Conservation (phyloP, 2,329 filamentous ascomycete species). For the Zymoseptoria ardabiliae region DNA sequence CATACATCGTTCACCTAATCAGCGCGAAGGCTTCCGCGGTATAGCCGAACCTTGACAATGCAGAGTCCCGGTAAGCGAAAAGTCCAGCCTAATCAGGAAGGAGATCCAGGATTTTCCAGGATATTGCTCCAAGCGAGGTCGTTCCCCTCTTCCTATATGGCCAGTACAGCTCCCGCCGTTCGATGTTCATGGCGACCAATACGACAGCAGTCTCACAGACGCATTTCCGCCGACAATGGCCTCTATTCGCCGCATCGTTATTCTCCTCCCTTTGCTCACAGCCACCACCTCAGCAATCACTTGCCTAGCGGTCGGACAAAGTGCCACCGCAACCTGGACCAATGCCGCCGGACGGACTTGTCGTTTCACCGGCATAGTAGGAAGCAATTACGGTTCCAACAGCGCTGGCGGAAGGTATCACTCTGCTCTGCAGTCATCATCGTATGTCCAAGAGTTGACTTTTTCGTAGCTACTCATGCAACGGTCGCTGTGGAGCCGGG, state of each 20-base stretch:
- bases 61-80: neutral
- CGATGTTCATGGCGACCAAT: neutral
- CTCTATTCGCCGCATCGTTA: neutral
- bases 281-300: conserved; percentile 23
- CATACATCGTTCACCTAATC: too few species aligned
- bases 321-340: conserved; percentile 43
- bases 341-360: conserved; percentile 39
- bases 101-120: neutral
- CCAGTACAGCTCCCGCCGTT: neutral
- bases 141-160: neutral
- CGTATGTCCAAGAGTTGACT: neutral
- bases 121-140: neutral
- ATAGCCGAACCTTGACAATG: neutral
- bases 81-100: neutral
- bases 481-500: conserved; percentile 43
- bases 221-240: neutral
- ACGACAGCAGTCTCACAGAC: neutral
- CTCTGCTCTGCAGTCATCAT: neutral
- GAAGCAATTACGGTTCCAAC: conserved; percentile 44
- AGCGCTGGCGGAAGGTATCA: conserved; percentile 39
- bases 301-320: conserved; percentile 35
- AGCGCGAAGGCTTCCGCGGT: neutral
- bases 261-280: neutral
- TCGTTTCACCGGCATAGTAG: conserved; percentile 39
- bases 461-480: conserved; percentile 41